Conservation (phyloP, 1,284 basidiomycete genomes). For the Trametes pubescens region DNA sequence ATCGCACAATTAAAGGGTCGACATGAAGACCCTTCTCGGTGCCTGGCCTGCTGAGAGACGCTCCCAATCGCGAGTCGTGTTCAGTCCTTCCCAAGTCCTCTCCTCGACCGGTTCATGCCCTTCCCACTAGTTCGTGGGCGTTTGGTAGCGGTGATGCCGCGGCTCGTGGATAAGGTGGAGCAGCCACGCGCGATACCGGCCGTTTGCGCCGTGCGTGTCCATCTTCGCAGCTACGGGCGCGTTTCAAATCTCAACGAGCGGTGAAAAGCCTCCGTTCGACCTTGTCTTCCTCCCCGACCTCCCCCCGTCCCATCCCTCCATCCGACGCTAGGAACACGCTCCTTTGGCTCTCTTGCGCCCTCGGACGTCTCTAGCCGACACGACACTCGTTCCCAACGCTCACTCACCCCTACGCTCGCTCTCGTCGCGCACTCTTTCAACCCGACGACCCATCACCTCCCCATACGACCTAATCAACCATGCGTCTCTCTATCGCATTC, state of each 20-base stretch:
- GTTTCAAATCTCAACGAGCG: slow-evolving; percentile 8
- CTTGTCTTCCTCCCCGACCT: slow-evolving; percentile 19
- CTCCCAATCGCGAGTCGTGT: no score
- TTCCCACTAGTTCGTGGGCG: background rate
- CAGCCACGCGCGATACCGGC: slow-evolving; percentile 13
- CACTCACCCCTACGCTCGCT: slow-evolving; percentile 12
- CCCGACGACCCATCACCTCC: background rate
- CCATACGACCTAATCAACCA: background rate
- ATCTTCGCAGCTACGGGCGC: slow-evolving; percentile 7
- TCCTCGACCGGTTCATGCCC: background rate
- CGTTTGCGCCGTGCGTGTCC: background rate
- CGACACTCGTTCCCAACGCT: slow-evolving; percentile 19
- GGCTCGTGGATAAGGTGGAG: slow-evolving; percentile 18
- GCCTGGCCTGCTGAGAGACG: no score
- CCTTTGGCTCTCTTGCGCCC: background rate
- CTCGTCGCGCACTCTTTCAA: slow-evolving; percentile 5
- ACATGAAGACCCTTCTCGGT: no score
- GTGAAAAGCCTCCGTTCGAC: slow-evolving; percentile 13
- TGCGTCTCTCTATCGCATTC: slow-evolving; percentile 23
- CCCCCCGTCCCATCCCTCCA: slow-evolving; percentile 1
- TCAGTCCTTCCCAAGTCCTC: background rate
- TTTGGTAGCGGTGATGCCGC: slow-evolving; percentile 10
- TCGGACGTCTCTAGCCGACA: slow-evolving; percentile 8
- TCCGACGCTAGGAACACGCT: background rate
- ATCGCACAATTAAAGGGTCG: no score